Evolutionary conservation across 768 basidiomycete species (phyloP), one percentile per base, ranked within the genome.

Genomic region (Coprinellus micaceus): DNA sequence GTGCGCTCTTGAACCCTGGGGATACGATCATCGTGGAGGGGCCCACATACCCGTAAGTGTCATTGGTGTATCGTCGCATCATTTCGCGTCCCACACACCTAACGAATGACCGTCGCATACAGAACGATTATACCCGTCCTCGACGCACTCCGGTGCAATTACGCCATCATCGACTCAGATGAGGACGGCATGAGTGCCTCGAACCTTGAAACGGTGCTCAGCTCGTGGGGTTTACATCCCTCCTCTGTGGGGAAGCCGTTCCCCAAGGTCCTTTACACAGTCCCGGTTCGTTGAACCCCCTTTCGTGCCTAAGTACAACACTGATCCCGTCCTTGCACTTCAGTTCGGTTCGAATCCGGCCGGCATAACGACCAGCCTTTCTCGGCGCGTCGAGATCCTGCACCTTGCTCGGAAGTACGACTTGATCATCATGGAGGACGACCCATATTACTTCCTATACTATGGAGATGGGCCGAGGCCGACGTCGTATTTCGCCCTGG

Each of bases 271-370:
- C 72, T 95, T 30, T 95, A 94, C 69, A 92, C 84, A 11, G 84
- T 92, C 28, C 85, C 83, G 3, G 86, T 88, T 68, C 12, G 79
- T 67, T 36, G 48, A 21, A 13, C 22, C 52, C 11, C 47, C 19
- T 22, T 15, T 39, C 19, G 7, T 21, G n/a, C 40, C 40, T 52
- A 53, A 45, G 52, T 24, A 56, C 10, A 21, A 10, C n/a, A 24
- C 41, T 44, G 2, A 29, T 3, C 28, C 1, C 15, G 26, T 21
- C 3, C 13, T 29, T 43, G n/a, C 19, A 21, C 4, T 13, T 30
- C 56, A 88, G 85, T 88, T 85, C 61, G 93, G 92, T n/a, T 88
- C 84, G 57, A 94, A 94, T 67, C 92, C 92, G 2, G 88, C 86
- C 15, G 92, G 92, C 15, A 79, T 81, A 64, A 93, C 91, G 1